Base-by-base conservation (phyloP, 1,284 basidiomycete species). In the Leccinum cinnamomeum region DNA sequence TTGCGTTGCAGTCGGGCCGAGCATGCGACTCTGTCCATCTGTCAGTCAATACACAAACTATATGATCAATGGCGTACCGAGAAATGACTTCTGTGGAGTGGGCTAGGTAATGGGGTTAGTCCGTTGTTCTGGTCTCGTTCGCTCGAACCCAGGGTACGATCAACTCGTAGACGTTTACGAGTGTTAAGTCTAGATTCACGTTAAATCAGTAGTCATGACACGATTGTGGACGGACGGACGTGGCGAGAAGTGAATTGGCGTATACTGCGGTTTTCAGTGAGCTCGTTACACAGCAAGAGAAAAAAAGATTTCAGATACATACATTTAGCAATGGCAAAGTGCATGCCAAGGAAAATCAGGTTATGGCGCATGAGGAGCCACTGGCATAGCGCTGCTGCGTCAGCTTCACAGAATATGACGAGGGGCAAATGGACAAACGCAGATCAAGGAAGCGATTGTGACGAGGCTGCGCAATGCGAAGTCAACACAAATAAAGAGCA, bases 311-410 rank as follows among this genome's bases (percentile, higher is more conserved):
- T 18, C 12, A 18, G 53, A 46, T 20, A 2, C 72, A 0, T 62
- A 84, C 82, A 65, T 72, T 84, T 84, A 33, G 79, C 79, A 58
- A 84, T 84, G 4, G 80, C 75, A 65, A 84, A 84, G 68, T 84
- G 82, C 57, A 84, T 74, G 1, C 76, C 79, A 62, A 84, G 75
- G 66, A 84, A 82, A 30, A 84, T 75, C 30, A 80, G 71, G 56
- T 82, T 82, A 5, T 72, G 67, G 1, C 77, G 75, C 76, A 82
- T 79, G 4, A 71, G 59, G 4, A 85, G 62, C 83, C 83, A 85
- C 84, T 84, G 51, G 0, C 16, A 44, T 1, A 48, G 8, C 11
- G 5, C 3, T 39, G 44, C 2, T 33, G 58, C 12, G 2, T 69
- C 28, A 65, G n/a, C 5, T 7, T 7, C 16, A 6, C 4, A 0